Percentiles rank a stretch among this genome's conserved stretches.
These are phyloP conservation scores for Suillus tomentosus DNA, from an alignment of 768 basidiomycete species.

Conservation along the genomic window DNA sequence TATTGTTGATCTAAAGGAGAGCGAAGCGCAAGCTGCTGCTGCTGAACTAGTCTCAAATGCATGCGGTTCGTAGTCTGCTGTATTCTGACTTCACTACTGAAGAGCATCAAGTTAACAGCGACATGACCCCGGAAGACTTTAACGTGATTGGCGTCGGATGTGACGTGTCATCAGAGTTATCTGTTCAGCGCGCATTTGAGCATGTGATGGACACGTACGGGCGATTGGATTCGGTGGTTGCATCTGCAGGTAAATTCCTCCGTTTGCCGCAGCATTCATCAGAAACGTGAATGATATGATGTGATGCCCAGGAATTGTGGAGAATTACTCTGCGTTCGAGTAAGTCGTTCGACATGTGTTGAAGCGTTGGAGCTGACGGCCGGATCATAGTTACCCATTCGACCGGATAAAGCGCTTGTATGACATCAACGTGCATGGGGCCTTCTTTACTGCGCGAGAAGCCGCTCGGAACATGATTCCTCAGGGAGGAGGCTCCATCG, in stretches of 20 bases:
- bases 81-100: slow-evolving; percentile 32
- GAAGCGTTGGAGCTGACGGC: slow-evolving; percentile 17
- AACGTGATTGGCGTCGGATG: slow-evolving; percentile 78
- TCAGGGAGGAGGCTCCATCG: slow-evolving; percentile 74
- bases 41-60: slow-evolving; percentile 60
- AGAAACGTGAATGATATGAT: slow-evolving; percentile 6
- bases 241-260: slow-evolving; percentile 69
- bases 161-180: slow-evolving; percentile 82
- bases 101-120: slow-evolving; percentile 51
- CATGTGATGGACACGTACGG: slow-evolving; percentile 66
- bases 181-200: slow-evolving; percentile 73
- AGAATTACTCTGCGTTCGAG: slow-evolving; percentile 88
- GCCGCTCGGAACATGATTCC: slow-evolving; percentile 92
- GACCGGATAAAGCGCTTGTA: slow-evolving; percentile 82
- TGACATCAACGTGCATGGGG: slow-evolving; percentile 93
- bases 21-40: slow-evolving; percentile 68
- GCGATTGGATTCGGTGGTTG: slow-evolving; percentile 79
- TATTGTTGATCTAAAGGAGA: slow-evolving; percentile 78
- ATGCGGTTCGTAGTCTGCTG: slow-evolving; percentile 44
- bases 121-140: slow-evolving; percentile 55
- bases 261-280: neutral
- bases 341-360: slow-evolving; percentile 37
- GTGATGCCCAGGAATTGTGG: slow-evolving; percentile 64
- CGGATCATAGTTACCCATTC: slow-evolving; percentile 67
- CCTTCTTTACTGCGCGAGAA: slow-evolving; percentile 95